These are phyloP conservation scores for Ogataea henricii DNA, from an alignment of 805 yeast genomes.

Conservation along the genomic window DNA sequence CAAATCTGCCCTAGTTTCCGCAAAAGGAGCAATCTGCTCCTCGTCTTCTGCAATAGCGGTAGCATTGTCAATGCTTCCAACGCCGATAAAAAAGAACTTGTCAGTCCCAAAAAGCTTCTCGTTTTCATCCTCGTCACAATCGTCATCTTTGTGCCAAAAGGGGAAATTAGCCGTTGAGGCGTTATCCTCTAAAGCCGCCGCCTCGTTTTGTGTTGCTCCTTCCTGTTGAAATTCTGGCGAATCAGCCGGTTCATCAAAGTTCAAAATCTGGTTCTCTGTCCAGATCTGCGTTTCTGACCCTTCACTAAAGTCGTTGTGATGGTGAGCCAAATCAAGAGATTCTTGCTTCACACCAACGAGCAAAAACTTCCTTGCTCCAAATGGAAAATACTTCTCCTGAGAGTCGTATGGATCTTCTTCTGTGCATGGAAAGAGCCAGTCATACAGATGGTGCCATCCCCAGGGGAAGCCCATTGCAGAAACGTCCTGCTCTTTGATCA, in stretches of 20 bases:
- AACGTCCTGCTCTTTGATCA: slow-evolving; percentile 31
- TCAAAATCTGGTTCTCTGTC: slow-evolving; percentile 4
- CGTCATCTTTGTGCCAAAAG: slow-evolving; percentile 17
- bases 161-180: slow-evolving; percentile 15
- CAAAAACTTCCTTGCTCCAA: slow-evolving; percentile 30
- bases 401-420: too few relatives aligned
- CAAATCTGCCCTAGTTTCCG: neutral
- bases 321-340: slow-evolving; percentile 6
- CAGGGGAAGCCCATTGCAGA: slow-evolving; percentile 32
- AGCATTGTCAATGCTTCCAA: slow-evolving; percentile 24
- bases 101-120: slow-evolving; percentile 27
- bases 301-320: neutral
- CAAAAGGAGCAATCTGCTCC: neutral
- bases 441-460: slow-evolving; percentile 25
- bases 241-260: slow-evolving; percentile 1
- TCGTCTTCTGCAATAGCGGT: neutral
- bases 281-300: slow-evolving; percentile 6
- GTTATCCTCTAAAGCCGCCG: neutral
- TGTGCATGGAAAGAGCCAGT: slow-evolving; percentile 11
- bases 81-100: slow-evolving; percentile 31
- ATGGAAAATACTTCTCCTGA: slow-evolving; percentile 24
- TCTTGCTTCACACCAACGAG: slow-evolving; percentile 26
- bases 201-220: neutral
- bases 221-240: neutral
- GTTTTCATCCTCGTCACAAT: slow-evolving; percentile 21